These are phyloP conservation scores for Neocatenulostroma microsporum DNA, from an alignment of 2,329 filamentous ascomycete genomes.

Conservation along the genomic window DNA sequence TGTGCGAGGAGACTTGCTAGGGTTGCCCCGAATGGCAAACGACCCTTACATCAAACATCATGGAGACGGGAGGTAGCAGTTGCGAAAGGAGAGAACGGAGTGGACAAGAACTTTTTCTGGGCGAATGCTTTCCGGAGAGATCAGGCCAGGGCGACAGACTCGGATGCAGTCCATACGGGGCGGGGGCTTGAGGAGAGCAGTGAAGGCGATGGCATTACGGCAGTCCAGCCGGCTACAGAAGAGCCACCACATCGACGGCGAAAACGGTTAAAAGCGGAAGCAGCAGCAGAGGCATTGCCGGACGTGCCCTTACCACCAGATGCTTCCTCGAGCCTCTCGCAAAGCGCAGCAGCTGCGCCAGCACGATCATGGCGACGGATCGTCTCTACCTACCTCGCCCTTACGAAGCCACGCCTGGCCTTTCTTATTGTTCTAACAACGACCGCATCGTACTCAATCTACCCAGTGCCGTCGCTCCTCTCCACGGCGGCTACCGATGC, in stretches of 20 bases:
- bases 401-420: conserved; percentile 91
- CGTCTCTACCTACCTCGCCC: conserved; percentile 73
- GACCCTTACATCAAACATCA: conserved; percentile 14
- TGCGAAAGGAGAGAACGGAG: conserved; percentile 18
- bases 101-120: conserved; percentile 29
- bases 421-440: conserved; percentile 86
- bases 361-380: conserved; percentile 54
- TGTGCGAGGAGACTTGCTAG: conserved; percentile 22
- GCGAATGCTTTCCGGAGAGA: conserved; percentile 23
- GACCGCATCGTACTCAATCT: conserved; percentile 84
- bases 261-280: conserved; percentile 28
- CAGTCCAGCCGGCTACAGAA: conserved; percentile 11
- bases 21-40: conserved; percentile 10
- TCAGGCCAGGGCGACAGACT: no score
- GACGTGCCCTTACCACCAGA: conserved; percentile 44
- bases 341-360: conserved; percentile 50
- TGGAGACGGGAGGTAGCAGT: conserved; percentile 17
- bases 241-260: conserved; percentile 28
- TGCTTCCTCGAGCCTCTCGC: conserved; percentile 54
- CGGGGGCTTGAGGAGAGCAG: no score
- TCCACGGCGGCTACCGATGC: conserved; percentile 57
- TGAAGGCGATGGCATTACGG: no score
- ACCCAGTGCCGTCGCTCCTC: conserved; percentile 83
- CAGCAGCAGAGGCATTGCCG: conserved; percentile 8
- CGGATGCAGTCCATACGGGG: no score